Percentiles rank a stretch among this genome's conserved stretches.
phyloP scores from a whole-genome alignment of 164 flowering plant genomes.

The Chloranthus sessilifolius region DNA sequence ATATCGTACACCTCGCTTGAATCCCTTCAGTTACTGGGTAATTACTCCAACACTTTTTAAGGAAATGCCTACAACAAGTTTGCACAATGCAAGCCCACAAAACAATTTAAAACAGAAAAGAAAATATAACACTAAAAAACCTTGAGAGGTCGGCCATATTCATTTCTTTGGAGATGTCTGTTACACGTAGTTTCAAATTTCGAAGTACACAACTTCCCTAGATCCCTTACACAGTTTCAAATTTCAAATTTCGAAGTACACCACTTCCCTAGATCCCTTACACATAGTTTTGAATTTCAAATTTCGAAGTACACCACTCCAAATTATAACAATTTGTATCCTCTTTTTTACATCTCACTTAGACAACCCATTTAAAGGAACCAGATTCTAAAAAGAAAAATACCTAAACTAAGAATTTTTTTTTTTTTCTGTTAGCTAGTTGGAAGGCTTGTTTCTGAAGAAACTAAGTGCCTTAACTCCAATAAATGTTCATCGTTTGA shows the following conservation, averaged over 20 bases:
- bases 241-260: constrained; percentile 14
- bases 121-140: background rate
- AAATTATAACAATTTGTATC: constrained; percentile 16
- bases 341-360: constrained; percentile 27
- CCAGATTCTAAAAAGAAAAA: constrained; percentile 11
- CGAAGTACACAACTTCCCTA: constrained; percentile 10
- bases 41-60: no score
- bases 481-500: constrained; percentile 91
- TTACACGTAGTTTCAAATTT: constrained; percentile 29
- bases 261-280: constrained; percentile 15
- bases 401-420: constrained; percentile 1
- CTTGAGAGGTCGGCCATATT: constrained; percentile 7
- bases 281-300: constrained; percentile 14
- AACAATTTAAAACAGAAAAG: no score
- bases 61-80: no score
- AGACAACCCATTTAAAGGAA: constrained; percentile 9
- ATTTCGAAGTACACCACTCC: constrained; percentile 15
- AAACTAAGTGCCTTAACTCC: constrained; percentile 71
- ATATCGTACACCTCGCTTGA: no score
- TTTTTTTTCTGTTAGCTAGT: constrained; percentile 23
- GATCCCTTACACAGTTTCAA: constrained; percentile 16
- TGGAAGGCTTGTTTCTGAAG: constrained; percentile 34
- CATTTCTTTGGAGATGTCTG: constrained; percentile 25
- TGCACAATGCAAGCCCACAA: no score
- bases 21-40: no score